These are phyloP conservation scores for Chlorella sorokiniana DNA, from an alignment of 139 green algal species.

Conservation along the genomic window DNA sequence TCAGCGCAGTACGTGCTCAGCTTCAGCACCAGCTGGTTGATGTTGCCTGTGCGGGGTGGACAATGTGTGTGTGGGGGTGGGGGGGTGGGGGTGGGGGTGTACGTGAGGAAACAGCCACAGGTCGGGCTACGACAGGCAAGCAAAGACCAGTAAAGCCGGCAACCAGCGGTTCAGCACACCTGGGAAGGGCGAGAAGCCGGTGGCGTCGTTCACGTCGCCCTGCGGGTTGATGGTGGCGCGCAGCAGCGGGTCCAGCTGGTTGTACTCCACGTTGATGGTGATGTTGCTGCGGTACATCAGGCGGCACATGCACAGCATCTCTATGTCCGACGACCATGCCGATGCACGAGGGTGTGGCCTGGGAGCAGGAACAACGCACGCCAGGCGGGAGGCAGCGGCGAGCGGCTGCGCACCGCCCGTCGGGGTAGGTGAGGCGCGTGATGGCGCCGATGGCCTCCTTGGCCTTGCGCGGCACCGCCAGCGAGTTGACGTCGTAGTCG, in stretches of 20 bases:
- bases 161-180: constrained; percentile 27
- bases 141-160: background rate
- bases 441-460: constrained; percentile 97
- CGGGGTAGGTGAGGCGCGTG: constrained; percentile 54
- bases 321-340: too few relatives aligned
- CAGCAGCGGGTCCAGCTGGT: constrained; percentile 96
- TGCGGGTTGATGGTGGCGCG: constrained; percentile 70
- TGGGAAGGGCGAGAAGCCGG: constrained; percentile 93
- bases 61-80: background rate
- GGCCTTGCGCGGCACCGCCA: constrained; percentile 90
- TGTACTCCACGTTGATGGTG: constrained; percentile 99
- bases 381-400: too few relatives aligned
- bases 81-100: background rate
- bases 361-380: too few relatives aligned
- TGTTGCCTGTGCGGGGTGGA: constrained; percentile 75
- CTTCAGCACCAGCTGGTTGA: constrained; percentile 95
- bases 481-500: constrained; percentile 92
- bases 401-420: constrained; percentile 64
- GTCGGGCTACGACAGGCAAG: background rate
- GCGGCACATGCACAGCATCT: background rate
- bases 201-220: constrained; percentile 89
- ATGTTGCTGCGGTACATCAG: constrained; percentile 45
- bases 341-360: too few relatives aligned
- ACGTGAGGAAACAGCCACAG: background rate
- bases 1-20: constrained; percentile 77